Evolutionary conservation across 2,329 filamentous ascomycete species (phyloP).

Genomic region (Beauveria asiatica): DNA sequence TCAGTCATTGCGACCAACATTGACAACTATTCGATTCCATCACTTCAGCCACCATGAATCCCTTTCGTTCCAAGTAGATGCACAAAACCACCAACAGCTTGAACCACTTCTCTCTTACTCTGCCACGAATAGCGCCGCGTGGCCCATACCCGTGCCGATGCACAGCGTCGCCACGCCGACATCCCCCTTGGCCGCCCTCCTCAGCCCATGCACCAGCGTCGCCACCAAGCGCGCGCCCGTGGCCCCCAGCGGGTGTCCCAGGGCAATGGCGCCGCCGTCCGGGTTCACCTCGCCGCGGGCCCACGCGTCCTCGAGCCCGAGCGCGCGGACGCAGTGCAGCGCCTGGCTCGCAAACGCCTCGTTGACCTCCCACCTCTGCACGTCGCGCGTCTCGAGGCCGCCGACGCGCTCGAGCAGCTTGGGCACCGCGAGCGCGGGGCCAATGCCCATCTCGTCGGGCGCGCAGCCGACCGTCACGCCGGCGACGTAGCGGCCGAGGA

Average conservation of each 20-base stretch:
- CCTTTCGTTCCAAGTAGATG: neutral
- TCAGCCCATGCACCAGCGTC: slow-evolving; percentile 59
- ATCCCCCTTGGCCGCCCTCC: slow-evolving; percentile 56
- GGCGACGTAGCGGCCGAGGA: slow-evolving; percentile 77
- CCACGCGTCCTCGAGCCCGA: slow-evolving; percentile 56
- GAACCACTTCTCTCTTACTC: slow-evolving; percentile 38
- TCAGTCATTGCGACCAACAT: neutral
- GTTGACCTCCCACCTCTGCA: slow-evolving; percentile 89
- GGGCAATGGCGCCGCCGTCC: slow-evolving; percentile 87
- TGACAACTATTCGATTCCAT: neutral
- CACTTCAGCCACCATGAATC: neutral
- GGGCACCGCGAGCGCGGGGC: slow-evolving; percentile 79
- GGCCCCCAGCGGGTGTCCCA: slow-evolving; percentile 84
- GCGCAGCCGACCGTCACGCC: slow-evolving; percentile 68
- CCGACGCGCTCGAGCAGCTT: slow-evolving; percentile 65
- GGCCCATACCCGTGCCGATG: slow-evolving; percentile 73
- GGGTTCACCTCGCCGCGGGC: slow-evolving; percentile 71
- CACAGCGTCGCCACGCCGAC: slow-evolving; percentile 90
- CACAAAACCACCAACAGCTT: neutral
- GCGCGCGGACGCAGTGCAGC: slow-evolving; percentile 60
- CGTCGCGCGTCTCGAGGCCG: slow-evolving; percentile 58
- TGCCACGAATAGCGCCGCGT: slow-evolving; percentile 58
- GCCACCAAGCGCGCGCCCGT: slow-evolving; percentile 76
- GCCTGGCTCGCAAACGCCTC: slow-evolving; percentile 66
- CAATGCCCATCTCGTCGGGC: slow-evolving; percentile 92